Conservation (phyloP, 2,329 filamentous ascomycete species). For the Venturia pyrina region DNA sequence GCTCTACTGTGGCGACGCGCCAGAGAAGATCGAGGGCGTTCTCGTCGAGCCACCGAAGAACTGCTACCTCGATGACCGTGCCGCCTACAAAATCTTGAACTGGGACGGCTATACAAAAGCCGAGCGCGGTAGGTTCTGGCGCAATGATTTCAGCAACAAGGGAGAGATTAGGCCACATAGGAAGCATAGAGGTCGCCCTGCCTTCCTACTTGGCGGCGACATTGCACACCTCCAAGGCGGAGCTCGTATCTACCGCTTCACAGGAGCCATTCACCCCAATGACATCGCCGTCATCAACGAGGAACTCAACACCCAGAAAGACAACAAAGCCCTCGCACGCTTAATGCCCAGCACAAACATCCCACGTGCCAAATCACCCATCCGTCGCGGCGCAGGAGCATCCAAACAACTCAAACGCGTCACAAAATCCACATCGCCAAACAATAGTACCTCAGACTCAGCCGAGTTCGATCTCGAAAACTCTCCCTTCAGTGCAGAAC, state of each 20-base stretch:
- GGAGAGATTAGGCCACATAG: slow-evolving; percentile 24
- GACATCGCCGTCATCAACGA: slow-evolving; percentile 4
- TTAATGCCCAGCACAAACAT: slow-evolving; percentile 3
- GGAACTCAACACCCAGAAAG: background rate
- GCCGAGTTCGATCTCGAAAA: background rate
- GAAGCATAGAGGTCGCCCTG: slow-evolving; percentile 29
- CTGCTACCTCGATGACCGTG: slow-evolving; percentile 31
- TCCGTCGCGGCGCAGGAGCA: background rate
- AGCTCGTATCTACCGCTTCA: background rate
- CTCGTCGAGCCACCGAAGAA: slow-evolving; percentile 25
- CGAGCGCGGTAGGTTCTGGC: slow-evolving; percentile 22
- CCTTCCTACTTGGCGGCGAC: slow-evolving; percentile 15
- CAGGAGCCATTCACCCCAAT: background rate
- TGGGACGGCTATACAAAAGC: background rate
- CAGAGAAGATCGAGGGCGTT: slow-evolving; percentile 19
- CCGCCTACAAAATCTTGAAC: slow-evolving; percentile 23
- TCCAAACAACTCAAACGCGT: background rate
- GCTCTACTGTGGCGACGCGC: slow-evolving; percentile 25
- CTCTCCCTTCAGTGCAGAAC: background rate
- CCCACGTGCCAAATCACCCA: background rate
- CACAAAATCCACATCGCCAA: background rate
- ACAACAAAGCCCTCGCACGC: background rate
- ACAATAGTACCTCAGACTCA: background rate
- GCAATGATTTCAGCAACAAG: slow-evolving; percentile 27
- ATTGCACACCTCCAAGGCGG: background rate